Evolutionary conservation across 1,284 basidiomycete genomes (phyloP), one percentile per base, ranked within the genome.

Genomic region (Vanrija sp.): DNA sequence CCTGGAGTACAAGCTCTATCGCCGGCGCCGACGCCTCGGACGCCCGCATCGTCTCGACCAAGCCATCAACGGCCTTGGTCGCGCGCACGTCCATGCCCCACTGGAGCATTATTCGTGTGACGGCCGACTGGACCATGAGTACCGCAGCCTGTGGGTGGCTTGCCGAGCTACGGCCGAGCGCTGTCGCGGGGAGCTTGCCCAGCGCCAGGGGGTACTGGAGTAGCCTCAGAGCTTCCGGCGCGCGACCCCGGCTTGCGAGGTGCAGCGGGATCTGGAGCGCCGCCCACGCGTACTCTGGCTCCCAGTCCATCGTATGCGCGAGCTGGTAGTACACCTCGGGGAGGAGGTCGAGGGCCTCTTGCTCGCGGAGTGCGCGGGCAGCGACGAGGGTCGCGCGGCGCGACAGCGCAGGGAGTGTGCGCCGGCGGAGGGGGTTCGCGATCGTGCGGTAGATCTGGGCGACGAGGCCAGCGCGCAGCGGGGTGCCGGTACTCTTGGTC

Each of bases 151-250:
- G 45, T 5, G 58, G 49, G 50, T 65, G 61, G 2, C 36, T 27
- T 2, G 49, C 24, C 3, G 42, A 23, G 2, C 22, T 49, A 10
- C 53, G 48, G 2, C 59, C 60, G 5, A 62, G 38, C 0, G 56
- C 47, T 4, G 35, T 24, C 0, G 36, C 23, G 1, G 63, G 61
- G 0, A 67, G 46, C 37, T 53, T 53, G 8, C 59, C 60, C 6
- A 63, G 49, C 10, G 51, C 49, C 19, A 67, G 39, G 6, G 64
- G 53, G n/a, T 56, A 51, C 27, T 60, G 53, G 10, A 67, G 45
- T 25, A 65, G 55, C 12, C 49, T 41, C 6, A 65, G 49, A 0
- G 61, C 60, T 4, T 47, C 42, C 7, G 36, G 37, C 15, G 45
- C 35, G 1, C 39, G 43, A 1, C 56, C 53, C 8, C 45, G 22